These are phyloP conservation scores for Aspergillus aculeatinus DNA, from an alignment of 2,329 filamentous ascomycete species.

Conservation along the genomic window DNA sequence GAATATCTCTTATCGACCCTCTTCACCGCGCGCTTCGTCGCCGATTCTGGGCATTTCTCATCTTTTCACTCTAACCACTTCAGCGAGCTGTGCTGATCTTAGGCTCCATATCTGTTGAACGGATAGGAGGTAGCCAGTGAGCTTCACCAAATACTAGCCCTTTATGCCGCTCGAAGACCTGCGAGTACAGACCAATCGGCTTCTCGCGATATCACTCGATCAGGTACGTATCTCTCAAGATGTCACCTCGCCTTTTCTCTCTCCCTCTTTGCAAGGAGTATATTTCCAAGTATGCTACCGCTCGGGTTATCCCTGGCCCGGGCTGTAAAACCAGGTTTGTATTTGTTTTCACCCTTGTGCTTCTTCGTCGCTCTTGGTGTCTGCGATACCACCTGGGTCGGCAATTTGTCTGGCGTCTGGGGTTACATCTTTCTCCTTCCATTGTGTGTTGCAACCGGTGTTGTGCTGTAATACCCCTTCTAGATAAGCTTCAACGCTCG, in stretches of 20 bases:
- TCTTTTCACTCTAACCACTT: constrained; percentile 4
- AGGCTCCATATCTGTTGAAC: not conserved
- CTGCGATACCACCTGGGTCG: constrained; percentile 18
- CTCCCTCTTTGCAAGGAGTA: constrained; percentile 3
- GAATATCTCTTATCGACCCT: not conserved
- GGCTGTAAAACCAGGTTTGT: constrained; percentile 23
- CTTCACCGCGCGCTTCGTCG: not conserved
- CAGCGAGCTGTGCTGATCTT: not conserved
- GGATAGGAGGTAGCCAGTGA: not conserved
- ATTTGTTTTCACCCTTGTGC: constrained; percentile 3
- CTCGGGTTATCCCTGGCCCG: constrained; percentile 1
- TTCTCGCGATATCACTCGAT: not conserved
- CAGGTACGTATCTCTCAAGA: constrained; percentile 21
- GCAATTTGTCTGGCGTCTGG: not conserved
- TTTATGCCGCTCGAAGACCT: not conserved
- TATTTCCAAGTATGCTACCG: constrained; percentile 8
- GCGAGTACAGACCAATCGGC: not conserved
- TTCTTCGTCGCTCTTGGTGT: constrained; percentile 4
- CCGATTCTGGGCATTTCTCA: not conserved
- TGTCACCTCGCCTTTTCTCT: not conserved
- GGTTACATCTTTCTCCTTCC: not conserved
- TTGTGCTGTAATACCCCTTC: constrained; percentile 3
- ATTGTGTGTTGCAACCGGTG: constrained; percentile 4
- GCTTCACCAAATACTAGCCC: not conserved
- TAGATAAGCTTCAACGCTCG: constrained; percentile 3